phyloP scores from a whole-genome alignment of 805 yeast species.

The Saccharomycopsis sp. region DNA sequence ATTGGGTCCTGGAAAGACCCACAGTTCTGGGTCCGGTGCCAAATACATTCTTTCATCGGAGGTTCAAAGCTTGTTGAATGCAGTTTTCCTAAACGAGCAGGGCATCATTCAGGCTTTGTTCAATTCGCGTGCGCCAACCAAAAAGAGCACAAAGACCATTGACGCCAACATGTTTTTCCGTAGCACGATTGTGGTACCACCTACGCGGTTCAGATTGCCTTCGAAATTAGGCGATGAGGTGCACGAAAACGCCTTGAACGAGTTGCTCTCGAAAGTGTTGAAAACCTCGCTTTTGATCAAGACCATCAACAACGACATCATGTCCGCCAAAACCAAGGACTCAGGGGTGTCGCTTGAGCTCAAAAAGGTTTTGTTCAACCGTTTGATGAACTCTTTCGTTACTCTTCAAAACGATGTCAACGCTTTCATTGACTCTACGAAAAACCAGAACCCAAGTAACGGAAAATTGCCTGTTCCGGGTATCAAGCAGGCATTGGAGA shows the following conservation, averaged over 20 bases:
- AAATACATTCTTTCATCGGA: slow-evolving; percentile 86
- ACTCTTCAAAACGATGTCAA: slow-evolving; percentile 93
- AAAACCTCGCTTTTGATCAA: slow-evolving; percentile 76
- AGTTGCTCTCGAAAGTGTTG: slow-evolving; percentile 70
- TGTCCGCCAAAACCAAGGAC: slow-evolving; percentile 48
- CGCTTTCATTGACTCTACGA: slow-evolving; percentile 86
- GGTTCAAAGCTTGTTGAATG: slow-evolving; percentile 67
- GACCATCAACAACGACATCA: slow-evolving; percentile 81
- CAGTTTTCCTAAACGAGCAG: slow-evolving; percentile 72
- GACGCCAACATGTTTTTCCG: slow-evolving; percentile 83
- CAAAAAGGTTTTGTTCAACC: slow-evolving; percentile 69
- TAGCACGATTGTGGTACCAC: slow-evolving; percentile 86
- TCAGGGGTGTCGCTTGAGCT: slow-evolving; percentile 58
- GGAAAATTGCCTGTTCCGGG: slow-evolving; percentile 79
- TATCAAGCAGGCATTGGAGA: slow-evolving; percentile 93
- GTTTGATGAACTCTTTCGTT: slow-evolving; percentile 93
- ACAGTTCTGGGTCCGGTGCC: slow-evolving; percentile 38
- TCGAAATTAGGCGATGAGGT: slow-evolving; percentile 93
- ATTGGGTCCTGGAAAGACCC: slow-evolving; percentile 33
- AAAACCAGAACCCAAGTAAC: slow-evolving; percentile 67
- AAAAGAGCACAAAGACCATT: slow-evolving; percentile 37
- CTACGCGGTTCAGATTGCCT: slow-evolving; percentile 96
- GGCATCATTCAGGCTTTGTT: slow-evolving; percentile 62
- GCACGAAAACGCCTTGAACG: slow-evolving; percentile 92
- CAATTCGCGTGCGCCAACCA: slow-evolving; percentile 67